Evolutionary conservation across 768 basidiomycete genomes (phyloP), one percentile per base, ranked within the genome.

Genomic region (Leccinum disarticulatum): DNA sequence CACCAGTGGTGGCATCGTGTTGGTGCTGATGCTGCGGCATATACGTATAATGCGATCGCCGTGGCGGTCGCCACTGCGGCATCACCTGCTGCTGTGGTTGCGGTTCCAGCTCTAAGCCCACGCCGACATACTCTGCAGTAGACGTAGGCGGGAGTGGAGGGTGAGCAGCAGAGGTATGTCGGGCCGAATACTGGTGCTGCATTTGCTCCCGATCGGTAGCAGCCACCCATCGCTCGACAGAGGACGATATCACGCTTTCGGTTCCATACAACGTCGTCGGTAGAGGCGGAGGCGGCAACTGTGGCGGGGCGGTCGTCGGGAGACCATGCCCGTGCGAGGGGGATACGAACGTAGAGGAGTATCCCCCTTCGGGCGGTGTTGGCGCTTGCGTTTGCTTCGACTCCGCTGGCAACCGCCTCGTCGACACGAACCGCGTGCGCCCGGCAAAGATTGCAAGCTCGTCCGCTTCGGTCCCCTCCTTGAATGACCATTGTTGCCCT

Each of bases 381-480:
- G 41, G n/a, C n/a, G 10, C n/a, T 43, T n/a, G 41, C 41, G 57
- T 10, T 38, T 64, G 63, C 46, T 56, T 62, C 27, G 60, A 57
- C 25, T 69, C 68, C n/a, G n/a, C 41, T 43, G n/a, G 17, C n/a
- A 19, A 43, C 41, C 73, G 74, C 64, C 80, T 79, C 8, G 77
- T 74, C 3, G 84, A 81, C 14, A 89, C 81, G 43, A 90, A 82
- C 9, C 83, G 78, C 0, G 83, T 87, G 59, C 83, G 82, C 4
- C 88, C 89, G 0, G 87, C 83, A 65, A 90, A 86, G 48, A 90
- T 87, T 0, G 83, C 77, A 4, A 91, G 76, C 61, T 88, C 88
- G 59, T 90, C 88, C 19, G 69, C 86, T 1, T 73, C 77, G 11
- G 79, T 79, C 52, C 84, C 83, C 58, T 80, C 75, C 55, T 83